Conservation (phyloP, 2,329 filamentous ascomycete genomes). For the Rutstroemia sp. region DNA sequence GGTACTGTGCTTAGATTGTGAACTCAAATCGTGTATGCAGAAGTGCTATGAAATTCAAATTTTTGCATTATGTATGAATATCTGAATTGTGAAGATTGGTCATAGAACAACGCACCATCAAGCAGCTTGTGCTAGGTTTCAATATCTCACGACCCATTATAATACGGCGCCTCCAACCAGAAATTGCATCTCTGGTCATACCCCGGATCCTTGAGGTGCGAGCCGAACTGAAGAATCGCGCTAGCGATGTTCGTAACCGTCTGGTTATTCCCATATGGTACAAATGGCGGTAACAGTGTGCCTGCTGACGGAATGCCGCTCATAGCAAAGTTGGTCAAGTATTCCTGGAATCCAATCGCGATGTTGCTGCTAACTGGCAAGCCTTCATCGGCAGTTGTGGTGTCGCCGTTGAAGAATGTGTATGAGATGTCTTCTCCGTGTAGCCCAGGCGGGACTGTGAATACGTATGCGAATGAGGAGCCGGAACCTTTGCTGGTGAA, state of each 20-base stretch:
- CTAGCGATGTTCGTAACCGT: conserved; percentile 11
- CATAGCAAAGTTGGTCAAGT: conserved; percentile 30
- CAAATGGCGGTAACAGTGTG: conserved; percentile 15
- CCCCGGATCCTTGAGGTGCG: conserved; percentile 13
- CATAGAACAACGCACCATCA: not conserved
- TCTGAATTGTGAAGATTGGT: too few relatives aligned
- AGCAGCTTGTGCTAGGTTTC: too few relatives aligned
- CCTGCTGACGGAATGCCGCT: conserved; percentile 27
- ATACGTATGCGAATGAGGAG: conserved; percentile 40
- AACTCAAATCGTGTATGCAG: too few relatives aligned
- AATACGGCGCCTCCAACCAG: conserved; percentile 22
- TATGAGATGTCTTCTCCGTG: conserved; percentile 46
- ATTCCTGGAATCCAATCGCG: conserved; percentile 30
- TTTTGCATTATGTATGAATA: too few relatives aligned
- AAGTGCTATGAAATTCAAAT: too few relatives aligned
- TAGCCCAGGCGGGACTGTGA: conserved; percentile 43
- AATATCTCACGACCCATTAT: not conserved
- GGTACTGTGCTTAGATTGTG: too few relatives aligned
- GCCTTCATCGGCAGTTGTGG: conserved; percentile 7
- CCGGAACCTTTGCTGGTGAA: conserved; percentile 33
- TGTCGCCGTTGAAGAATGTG: conserved; percentile 40
- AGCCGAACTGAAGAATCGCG: not conserved
- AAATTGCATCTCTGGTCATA: conserved; percentile 28
- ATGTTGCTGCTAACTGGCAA: conserved; percentile 21
- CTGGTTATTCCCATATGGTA: conserved; percentile 12